A percentile compares a stretch with the other conserved stretches of the same genome.
Evolutionary conservation across 768 basidiomycete species (phyloP).

Genomic region (Lactarius deliciosus): DNA sequence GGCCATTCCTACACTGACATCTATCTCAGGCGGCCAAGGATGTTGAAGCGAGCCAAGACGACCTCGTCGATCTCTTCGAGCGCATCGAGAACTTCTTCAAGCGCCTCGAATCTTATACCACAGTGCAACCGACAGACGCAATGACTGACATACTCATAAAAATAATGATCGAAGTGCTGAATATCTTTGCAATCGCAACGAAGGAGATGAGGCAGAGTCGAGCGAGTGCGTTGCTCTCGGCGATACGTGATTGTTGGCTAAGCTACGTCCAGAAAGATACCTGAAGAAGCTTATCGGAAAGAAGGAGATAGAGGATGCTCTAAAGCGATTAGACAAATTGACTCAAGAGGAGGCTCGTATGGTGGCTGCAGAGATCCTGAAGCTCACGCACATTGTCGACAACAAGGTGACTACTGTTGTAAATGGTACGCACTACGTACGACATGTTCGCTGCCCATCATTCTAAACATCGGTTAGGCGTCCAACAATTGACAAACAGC

Average conservation of each 20-base stretch:
- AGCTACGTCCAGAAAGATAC: background rate
- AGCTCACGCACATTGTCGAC: background rate
- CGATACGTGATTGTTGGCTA: background rate
- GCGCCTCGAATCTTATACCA: background rate
- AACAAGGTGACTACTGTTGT: background rate
- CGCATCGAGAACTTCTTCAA: background rate
- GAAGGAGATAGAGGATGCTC: background rate
- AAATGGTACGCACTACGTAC: background rate
- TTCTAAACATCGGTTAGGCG: no score
- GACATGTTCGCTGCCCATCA: no score
- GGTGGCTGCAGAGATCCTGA: background rate
- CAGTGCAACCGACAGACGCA: background rate
- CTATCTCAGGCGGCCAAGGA: background rate
- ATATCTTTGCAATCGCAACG: background rate
- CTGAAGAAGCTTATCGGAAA: background rate
- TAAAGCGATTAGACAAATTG: background rate
- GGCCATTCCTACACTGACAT: background rate
- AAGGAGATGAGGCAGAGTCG: background rate
- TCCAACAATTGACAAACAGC: background rate
- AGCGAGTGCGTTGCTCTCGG: background rate
- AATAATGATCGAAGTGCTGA: background rate
- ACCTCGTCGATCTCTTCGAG: background rate
- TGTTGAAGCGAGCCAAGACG: background rate
- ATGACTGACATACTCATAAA: background rate
- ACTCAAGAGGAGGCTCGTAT: background rate